Base-by-base conservation (phyloP, 2,329 filamentous ascomycete species). In the Stemphylium beticola region DNA sequence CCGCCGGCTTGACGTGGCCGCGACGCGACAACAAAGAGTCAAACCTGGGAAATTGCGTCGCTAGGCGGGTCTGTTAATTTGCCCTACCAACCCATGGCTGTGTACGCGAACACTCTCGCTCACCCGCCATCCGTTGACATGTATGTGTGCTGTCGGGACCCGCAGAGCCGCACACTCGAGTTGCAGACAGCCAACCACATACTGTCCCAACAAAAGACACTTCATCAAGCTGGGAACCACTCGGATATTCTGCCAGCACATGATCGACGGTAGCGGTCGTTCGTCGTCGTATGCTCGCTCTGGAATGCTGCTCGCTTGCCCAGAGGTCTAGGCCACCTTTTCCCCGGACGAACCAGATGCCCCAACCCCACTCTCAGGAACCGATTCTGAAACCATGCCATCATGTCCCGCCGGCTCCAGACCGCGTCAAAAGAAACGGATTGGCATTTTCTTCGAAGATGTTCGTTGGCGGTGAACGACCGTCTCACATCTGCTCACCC, bases 271-370 rank as follows among this genome's bases (percentile, higher is more conserved):
- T 48, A 40, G 52, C 39, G 52, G 38, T 48, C 37, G 52, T 59
- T 57, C 55, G 48, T 46, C 34, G 42, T 41, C 49, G 42, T 53
- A 53, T 55, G 56, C 47, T 53, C 48, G 45, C 55, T 55, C 52
- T 43, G n/a, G 18, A 15, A 31, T 51, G 38, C 11, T 44, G 36
- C 37, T 52, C 47, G 41, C 42, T 34, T 40, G 33, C 24, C 43
- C n/a, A 15, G 31, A 34, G 50, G 39, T 34, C 49, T 53, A 46
- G 47, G 50, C 43, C 46, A 46, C 42, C 29, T 61, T 53, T 55
- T 50, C 49, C 49, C 55, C 58, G 44, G 54, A 55, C 60, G 55
- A 63, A 59, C 58, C 49, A 59, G 42, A 46, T 54, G 46, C 52
- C 37, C 29, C 43, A 33, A 48, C 50, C 49, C 53, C 57, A 56